Base-by-base conservation (phyloP, 2,329 filamentous ascomycete genomes). In the Penicillium sp. region DNA sequence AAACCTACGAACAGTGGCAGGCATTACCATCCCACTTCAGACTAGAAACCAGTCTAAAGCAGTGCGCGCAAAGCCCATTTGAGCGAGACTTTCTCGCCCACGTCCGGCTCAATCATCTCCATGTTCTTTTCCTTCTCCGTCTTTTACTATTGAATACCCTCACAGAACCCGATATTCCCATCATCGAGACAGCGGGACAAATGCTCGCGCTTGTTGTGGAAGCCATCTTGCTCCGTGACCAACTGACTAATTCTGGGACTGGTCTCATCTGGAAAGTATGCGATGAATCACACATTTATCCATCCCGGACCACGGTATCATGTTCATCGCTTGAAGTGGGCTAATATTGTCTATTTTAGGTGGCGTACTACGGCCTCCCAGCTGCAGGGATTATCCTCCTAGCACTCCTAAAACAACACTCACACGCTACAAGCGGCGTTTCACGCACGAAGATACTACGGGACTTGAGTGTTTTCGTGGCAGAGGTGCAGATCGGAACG, bases 331-430 rank as follows among this genome's bases (percentile, higher is more conserved):
- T n/a, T n/a, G n/a, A n/a, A n/a, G n/a, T n/a, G n/a, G n/a, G n/a
- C n/a, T n/a, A n/a, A n/a, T n/a, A n/a, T n/a, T n/a, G n/a, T n/a
- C n/a, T n/a, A n/a, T n/a, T n/a, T 11, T 11, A 57, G 54, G 48
- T 59, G 4, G 51, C 50, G 9, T 48, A 57, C 20, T 57, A 59
- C 23, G 54, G 54, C 9, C 56, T 58, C 5, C 57, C 57, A 4
- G 55, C 54, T 1, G 55, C 53, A 2, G 56, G 54, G 11, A 58
- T 59, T 0, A 41, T 60, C 13, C 52, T 57, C 7, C 46, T 59
- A 1, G 53, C 57, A 2, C 39, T 60, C 17, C 41, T 60, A 1
- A 50, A 52, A 9, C 53, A 50, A 13, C 43, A 48, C 3, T 30
- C 42, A 6, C 36, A 47, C 23, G 32, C 44, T 6, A 22, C 43